Conservation (phyloP, 148 eudicot species). For the Agrostemma githago region DNA sequence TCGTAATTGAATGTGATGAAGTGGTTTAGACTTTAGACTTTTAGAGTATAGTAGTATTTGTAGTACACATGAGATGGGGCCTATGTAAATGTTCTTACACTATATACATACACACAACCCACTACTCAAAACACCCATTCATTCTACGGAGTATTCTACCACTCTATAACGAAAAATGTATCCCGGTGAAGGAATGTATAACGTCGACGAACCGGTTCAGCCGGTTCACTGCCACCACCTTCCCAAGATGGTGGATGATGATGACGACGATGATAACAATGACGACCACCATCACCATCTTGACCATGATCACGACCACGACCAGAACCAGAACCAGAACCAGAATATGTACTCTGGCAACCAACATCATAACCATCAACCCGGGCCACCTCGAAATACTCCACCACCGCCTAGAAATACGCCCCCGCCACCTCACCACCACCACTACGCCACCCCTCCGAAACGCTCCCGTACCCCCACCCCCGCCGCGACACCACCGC, state of each 20-base stretch:
- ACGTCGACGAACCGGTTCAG: conserved; percentile 14
- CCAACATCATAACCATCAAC: not conserved
- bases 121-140: not conserved
- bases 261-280: conserved; percentile 5
- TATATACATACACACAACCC: not conserved
- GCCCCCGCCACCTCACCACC: conserved; percentile 3
- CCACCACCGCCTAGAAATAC: not conserved
- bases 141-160: not conserved
- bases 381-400: not conserved
- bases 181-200: conserved; percentile 22
- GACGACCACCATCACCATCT: not conserved
- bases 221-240: conserved; percentile 26
- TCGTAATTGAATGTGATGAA: too few species aligned
- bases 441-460: conserved; percentile 4
- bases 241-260: conserved; percentile 29
- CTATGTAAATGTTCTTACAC: not conserved
- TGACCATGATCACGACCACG: not conserved
- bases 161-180: not conserved
- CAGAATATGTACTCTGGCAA: not conserved
- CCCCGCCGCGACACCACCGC: conserved; percentile 3
- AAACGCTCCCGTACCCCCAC: conserved; percentile 12
- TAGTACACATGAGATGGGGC: not conserved
- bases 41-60: too few species aligned
- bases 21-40: too few species aligned
- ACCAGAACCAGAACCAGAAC: not conserved